Base-by-base conservation (phyloP, 176 grass and related monocot genomes). In the Cocos nucifera region DNA sequence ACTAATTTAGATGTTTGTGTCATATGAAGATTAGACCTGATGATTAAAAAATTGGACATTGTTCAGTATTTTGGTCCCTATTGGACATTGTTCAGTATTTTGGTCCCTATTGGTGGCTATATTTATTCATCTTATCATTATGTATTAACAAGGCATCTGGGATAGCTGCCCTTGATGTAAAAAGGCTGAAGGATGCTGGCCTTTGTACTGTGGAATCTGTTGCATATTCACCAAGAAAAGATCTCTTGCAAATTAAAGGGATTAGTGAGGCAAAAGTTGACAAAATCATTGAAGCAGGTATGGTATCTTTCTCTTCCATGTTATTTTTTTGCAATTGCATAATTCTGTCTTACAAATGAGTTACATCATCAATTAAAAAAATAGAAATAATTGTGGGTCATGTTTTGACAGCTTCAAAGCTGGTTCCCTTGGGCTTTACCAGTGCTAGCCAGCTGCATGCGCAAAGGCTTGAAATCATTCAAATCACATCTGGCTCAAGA, bases 261-360 rank as follows among this genome's bases (percentile, higher is more conserved):
- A 87, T 96, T 58, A 90, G 91, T 79, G 91, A 96, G 74, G 86
- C 86, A 50, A 90, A 96, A 83, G 78, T 96, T 2, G 86, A 96
- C 54, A 96, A 96, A 69, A 96, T 96, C 67, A 90, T 90, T 77
- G 86, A 90, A 85, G 91, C 83, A 82, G 86, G 91, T 56, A 77
- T 74, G 65, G 48, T 53, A 69, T 20, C 35, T 8, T 60, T 59
- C 51, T 7, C 54, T 80, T 71, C 39, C 14, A 32, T 50, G 59
- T 48, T 26, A 22, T 63, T 29, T 48, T 44, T 44, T 44, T 44
- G 2, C 3, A 44, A 44, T 44, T 44, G 35, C 35, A 44, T 14
- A 14, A 44, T 44, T 44, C 1, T 44, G 35, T 44, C 35, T 44
- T 12, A 44, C 10, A 44, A 12, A 44, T 44, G 35, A 44, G 35